A percentile compares a stretch with the other conserved stretches of the same genome.
phyloP scores from a whole-genome alignment of 805 yeast genomes.

The Metschnikowia santaceciliae region DNA sequence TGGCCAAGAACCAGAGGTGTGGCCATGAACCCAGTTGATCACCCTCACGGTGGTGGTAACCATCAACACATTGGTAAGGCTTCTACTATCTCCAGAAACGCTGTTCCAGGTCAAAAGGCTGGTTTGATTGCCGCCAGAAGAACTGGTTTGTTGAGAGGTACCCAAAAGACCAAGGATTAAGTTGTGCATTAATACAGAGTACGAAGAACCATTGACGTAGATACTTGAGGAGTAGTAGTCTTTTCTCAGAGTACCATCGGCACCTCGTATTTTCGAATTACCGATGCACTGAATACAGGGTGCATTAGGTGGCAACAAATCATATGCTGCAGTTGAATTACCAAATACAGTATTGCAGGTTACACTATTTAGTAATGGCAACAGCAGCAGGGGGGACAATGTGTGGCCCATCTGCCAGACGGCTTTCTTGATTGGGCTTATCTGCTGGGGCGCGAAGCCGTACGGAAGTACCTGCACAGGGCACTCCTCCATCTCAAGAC shows the following conservation, averaged over 20 bases:
- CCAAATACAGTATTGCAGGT: no score
- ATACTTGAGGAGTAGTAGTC: not conserved
- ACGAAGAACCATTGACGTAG: not conserved
- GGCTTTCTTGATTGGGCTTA: not conserved
- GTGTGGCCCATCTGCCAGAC: not conserved
- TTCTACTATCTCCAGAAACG: conserved; percentile 98
- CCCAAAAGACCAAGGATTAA: conserved; percentile 72
- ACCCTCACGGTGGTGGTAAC: conserved; percentile 99
- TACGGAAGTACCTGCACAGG: conserved; percentile 4
- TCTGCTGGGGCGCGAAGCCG: conserved; percentile 5
- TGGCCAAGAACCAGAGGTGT: conserved; percentile 99
- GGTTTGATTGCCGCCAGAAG: conserved; percentile 99
- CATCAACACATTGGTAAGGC: conserved; percentile 99
- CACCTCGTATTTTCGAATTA: no score
- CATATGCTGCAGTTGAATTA: no score
- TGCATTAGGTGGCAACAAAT: no score
- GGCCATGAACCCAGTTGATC: conserved; percentile 99
- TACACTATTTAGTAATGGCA: no score
- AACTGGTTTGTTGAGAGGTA: conserved; percentile 99
- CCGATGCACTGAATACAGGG: no score
- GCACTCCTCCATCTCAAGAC: not conserved
- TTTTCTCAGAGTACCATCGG: no score
- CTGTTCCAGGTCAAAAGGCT: conserved; percentile 99
- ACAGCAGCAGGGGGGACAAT: no score
- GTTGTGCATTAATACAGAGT: conserved; percentile 20